These are phyloP conservation scores for Mycena leptocephala DNA, from an alignment of 768 basidiomycete species.

Conservation along the genomic window DNA sequence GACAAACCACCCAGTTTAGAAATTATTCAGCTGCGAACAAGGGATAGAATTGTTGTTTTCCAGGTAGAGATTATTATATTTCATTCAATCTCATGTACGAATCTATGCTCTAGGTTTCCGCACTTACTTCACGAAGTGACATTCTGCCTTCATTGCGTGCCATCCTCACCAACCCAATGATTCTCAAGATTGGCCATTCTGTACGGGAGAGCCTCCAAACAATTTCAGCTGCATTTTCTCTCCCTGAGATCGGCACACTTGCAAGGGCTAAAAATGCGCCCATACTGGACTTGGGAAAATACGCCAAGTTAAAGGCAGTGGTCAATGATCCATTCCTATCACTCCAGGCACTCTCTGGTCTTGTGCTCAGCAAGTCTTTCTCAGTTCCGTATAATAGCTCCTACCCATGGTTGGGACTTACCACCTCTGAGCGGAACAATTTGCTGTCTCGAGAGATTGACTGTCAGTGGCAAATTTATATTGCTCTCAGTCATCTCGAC, in stretches of 20 bases:
- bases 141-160: neutral
- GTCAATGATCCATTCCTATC: neutral
- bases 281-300: neutral
- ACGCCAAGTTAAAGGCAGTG: neutral
- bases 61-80: neutral
- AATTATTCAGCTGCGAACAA: constrained; percentile 11
- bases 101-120: neutral
- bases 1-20: neutral
- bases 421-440: neutral
- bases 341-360: neutral
- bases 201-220: neutral
- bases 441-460: neutral
- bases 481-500: neutral
- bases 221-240: neutral
- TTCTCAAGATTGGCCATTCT: constrained; percentile 2
- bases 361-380: neutral
- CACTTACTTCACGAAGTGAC: neutral
- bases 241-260: neutral
- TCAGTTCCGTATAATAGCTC: neutral
- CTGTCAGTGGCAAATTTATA: constrained; percentile 12
- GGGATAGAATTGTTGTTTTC: neutral
- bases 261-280: neutral
- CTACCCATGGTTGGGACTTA: neutral
- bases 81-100: neutral
- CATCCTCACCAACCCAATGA: neutral